Evolutionary conservation across 768 basidiomycete species (phyloP), one percentile per base, ranked within the genome.

Genomic region (Amanita exitialis): DNA sequence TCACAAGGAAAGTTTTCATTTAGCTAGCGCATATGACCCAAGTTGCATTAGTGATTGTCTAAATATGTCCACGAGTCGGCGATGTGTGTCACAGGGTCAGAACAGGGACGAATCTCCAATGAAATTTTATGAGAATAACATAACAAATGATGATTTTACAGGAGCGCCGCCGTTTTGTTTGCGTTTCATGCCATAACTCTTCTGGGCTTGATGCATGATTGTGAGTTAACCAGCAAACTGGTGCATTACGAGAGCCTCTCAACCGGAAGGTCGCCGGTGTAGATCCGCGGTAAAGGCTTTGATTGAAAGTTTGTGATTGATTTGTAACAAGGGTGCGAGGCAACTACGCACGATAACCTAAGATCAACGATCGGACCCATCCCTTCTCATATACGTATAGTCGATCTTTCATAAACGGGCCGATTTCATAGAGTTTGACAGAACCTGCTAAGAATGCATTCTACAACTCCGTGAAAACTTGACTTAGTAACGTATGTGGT

Each of bases 391-490:
- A 20, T 27, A 48, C 47, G 34, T 27, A 48, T 48, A 48, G 36
- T 35, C 25, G 36, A 48, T 48, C 36, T 48, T 48, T 48, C 47
- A 36, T 36, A 36, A n/a, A 20, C 35, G 47, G 47, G 25, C 47
- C 47, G 47, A 48, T 38, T 27, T 48, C 47, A 38, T 48, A 37
- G 34, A 48, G 18, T 37, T 48, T 38, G 47, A 38, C 47, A 48
- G 34, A 48, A 48, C 36, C 47, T 48, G 47, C 36, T 48, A 38
- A 48, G 8, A 25, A 38, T 28, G 23, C 21, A 15, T 16, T 38
- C 32, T 13, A 36, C 27, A 41, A 21, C 43, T 28, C 43, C 28
- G 27, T 23, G 36, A 7, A 38, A 25, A 13, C 21, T 25, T n/a
- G 42, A 25, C 25, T 13, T 23, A 13, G 42, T 43, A 23, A 9